Conservation (phyloP, 2,329 filamentous ascomycete species). For the Fusarium dlaminii region DNA sequence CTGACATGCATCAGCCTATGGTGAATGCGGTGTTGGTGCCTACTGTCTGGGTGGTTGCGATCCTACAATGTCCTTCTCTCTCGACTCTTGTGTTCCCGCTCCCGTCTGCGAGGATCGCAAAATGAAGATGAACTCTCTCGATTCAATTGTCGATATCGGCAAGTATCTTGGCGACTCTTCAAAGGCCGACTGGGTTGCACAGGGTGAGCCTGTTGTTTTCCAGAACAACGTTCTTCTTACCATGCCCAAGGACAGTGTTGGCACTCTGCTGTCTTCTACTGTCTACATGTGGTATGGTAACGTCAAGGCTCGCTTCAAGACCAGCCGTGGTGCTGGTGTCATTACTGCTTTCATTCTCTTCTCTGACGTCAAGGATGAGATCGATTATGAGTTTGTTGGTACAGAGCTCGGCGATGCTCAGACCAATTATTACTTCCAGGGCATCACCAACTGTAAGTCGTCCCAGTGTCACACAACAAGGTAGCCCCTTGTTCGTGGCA, state of each 20-base stretch:
- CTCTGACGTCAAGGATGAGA: constrained; percentile 96
- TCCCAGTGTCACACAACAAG: not conserved
- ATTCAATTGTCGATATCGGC: constrained; percentile 73
- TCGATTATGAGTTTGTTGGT: constrained; percentile 96
- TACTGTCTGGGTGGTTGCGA: constrained; percentile 98
- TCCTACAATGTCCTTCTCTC: constrained; percentile 80
- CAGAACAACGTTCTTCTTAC: constrained; percentile 81
- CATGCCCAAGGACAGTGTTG: constrained; percentile 86
- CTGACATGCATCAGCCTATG: constrained; percentile 73
- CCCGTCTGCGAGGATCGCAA: constrained; percentile 81
- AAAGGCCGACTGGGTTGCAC: constrained; percentile 87
- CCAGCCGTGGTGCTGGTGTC: constrained; percentile 84
- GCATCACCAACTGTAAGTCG: constrained; percentile 84
- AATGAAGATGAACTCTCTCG: constrained; percentile 77
- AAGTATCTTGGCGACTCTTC: constrained; percentile 87
- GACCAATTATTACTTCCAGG: constrained; percentile 98
- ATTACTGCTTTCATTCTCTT: constrained; percentile 98
- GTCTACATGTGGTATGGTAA: constrained; percentile 98
- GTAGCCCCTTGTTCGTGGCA: constrained; percentile 5
- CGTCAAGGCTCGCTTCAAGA: constrained; percentile 85
- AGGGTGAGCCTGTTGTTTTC: constrained; percentile 76
- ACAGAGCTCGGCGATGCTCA: constrained; percentile 80
- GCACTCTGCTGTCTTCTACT: constrained; percentile 85
- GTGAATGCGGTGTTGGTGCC: constrained; percentile 90
- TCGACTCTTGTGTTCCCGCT: constrained; percentile 85